These are phyloP conservation scores for Desmodesmus armatus DNA, from an alignment of 139 green algal species.

Conservation along the genomic window DNA sequence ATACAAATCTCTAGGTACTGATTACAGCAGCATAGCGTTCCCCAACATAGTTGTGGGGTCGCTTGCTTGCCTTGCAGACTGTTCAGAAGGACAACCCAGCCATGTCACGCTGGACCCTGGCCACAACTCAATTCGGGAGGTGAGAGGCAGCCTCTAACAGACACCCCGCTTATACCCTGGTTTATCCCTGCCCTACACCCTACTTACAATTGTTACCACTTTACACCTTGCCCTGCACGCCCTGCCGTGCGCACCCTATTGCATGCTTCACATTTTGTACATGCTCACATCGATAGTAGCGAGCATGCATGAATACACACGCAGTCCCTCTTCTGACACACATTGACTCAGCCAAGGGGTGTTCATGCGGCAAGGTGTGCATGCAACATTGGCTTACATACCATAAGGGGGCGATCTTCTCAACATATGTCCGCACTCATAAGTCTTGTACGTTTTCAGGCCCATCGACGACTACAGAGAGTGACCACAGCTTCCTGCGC, in stretches of 20 bases:
- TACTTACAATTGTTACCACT: background rate
- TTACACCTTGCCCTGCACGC: too few species aligned
- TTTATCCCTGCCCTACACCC: background rate
- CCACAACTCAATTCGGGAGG: slow-evolving; percentile 85
- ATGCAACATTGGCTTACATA: background rate
- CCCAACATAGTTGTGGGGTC: too few species aligned
- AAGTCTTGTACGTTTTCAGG: background rate
- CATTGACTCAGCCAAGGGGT: background rate
- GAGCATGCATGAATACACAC: background rate
- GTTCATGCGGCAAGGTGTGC: background rate
- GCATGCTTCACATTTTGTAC: background rate
- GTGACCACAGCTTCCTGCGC: background rate
- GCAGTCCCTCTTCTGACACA: background rate
- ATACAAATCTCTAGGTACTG: too few species aligned
- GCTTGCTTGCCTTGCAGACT: too few species aligned
- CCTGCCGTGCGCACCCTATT: background rate
- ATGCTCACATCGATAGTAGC: background rate
- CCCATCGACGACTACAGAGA: background rate
- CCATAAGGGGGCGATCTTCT: background rate
- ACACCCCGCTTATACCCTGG: background rate
- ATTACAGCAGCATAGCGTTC: too few species aligned
- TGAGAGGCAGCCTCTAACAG: background rate
- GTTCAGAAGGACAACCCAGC: slow-evolving; percentile 69
- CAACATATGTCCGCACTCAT: background rate
- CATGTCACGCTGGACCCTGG: slow-evolving; percentile 85